Evolutionary conservation across 2,329 filamentous ascomycete species (phyloP).

Genomic region (Dothidotthia symphoricarpi): DNA sequence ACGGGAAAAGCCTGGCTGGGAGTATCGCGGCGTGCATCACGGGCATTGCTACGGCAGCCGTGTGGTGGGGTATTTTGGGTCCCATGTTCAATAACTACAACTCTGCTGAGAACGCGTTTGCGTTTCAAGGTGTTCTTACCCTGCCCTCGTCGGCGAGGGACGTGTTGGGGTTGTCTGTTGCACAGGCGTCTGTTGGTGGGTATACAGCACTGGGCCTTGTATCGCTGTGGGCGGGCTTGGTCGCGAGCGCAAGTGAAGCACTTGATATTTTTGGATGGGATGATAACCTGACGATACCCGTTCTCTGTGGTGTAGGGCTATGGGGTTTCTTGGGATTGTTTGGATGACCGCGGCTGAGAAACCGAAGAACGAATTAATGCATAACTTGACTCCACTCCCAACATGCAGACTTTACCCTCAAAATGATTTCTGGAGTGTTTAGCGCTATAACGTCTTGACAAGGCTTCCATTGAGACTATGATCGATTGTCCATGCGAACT

Average conservation of each 20-base stretch:
- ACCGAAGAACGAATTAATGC: background rate
- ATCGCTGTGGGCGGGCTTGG: slow-evolving; percentile 83
- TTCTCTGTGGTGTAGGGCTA: slow-evolving; percentile 82
- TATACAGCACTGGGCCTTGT: slow-evolving; percentile 72
- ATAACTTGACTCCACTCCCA: too few relatives aligned
- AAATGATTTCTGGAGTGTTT: too few relatives aligned
- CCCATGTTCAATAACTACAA: slow-evolving; percentile 50
- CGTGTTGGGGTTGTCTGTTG: slow-evolving; percentile 60
- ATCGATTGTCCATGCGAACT: too few relatives aligned
- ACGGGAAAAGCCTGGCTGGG: slow-evolving; percentile 88
- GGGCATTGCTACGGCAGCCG: slow-evolving; percentile 75
- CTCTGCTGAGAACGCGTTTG: slow-evolving; percentile 60
- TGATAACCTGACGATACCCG: slow-evolving; percentile 94
- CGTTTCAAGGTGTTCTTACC: slow-evolving; percentile 76
- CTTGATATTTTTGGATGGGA: slow-evolving; percentile 92
- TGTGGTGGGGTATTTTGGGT: slow-evolving; percentile 86
- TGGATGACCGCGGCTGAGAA: slow-evolving; percentile 46
- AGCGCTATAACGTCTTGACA: too few relatives aligned
- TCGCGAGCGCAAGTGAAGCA: slow-evolving; percentile 85
- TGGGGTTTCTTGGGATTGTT: slow-evolving; percentile 91
- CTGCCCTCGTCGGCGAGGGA: slow-evolving; percentile 62
- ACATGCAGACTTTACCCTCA: too few relatives aligned
- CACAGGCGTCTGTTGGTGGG: slow-evolving; percentile 65
- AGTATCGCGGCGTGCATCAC: slow-evolving; percentile 79
- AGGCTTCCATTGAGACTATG: too few relatives aligned